Percentiles rank a stretch among this genome's conserved stretches.
phyloP scores from a whole-genome alignment of 768 basidiomycete species.

The Rossbeevera mucosa region DNA sequence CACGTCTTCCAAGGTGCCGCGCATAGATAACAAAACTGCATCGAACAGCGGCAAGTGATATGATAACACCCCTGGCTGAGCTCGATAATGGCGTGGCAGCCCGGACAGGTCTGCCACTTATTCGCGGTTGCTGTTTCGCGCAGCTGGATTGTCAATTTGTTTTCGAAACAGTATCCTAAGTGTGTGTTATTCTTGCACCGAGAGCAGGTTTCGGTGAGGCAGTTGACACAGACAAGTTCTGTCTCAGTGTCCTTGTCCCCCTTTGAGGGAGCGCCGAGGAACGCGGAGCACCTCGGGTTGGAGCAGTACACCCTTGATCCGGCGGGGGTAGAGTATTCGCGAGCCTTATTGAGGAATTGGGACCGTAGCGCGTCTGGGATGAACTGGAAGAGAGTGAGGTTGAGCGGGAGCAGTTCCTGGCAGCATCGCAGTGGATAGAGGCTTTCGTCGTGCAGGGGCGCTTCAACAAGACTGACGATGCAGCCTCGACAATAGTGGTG shows the following conservation, averaged over 20 bases:
- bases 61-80: conserved; percentile 57
- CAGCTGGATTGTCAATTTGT: conserved; percentile 39
- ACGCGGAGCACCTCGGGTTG: conserved; percentile 46
- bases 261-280: conserved; percentile 40
- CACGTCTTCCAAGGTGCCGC: conserved; percentile 61
- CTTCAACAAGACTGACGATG: conserved; percentile 36
- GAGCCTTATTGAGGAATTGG: conserved; percentile 38
- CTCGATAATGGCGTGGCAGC: conserved; percentile 54
- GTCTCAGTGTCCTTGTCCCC: not conserved
- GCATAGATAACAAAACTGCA: conserved; percentile 65
- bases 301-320: conserved; percentile 48
- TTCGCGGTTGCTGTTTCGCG: conserved; percentile 40
- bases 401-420: conserved; percentile 32
- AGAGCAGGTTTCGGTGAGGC: conserved; percentile 39
- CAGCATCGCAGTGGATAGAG: conserved; percentile 53
- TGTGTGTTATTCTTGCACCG: conserved; percentile 49
- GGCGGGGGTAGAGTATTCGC: conserved; percentile 43
- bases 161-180: conserved; percentile 38
- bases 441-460: conserved; percentile 45
- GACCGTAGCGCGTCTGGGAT: conserved; percentile 26
- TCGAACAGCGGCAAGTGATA: conserved; percentile 49
- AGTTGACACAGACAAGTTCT: conserved; percentile 37
- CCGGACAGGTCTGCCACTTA: conserved; percentile 62
- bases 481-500: conserved; percentile 49
- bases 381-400: conserved; percentile 23